Evolutionary conservation across 768 basidiomycete species (phyloP).

Genomic region (Mrakia blollopis): DNA sequence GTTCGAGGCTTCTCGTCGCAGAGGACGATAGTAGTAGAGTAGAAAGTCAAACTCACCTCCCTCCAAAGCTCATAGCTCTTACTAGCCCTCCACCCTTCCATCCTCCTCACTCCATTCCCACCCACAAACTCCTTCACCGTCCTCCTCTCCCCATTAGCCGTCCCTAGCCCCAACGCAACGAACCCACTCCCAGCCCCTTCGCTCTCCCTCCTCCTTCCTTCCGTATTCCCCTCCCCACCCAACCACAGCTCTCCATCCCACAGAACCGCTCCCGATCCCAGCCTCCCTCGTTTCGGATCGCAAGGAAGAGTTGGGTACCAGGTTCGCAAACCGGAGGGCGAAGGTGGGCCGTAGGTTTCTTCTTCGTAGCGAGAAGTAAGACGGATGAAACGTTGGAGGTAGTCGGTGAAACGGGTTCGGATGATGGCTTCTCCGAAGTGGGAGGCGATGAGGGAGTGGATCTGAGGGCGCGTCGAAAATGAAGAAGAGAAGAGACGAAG

Average conservation of each 20-base stretch:
- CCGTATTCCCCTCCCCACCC: slow-evolving; percentile 42
- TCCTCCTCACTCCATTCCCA: slow-evolving; percentile 51
- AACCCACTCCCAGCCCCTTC: background rate
- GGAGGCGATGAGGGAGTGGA: slow-evolving; percentile 76
- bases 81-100: slow-evolving; percentile 89
- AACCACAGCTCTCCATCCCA: slow-evolving; percentile 60
- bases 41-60: slow-evolving; percentile 50
- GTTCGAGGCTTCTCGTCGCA: background rate
- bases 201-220: slow-evolving; percentile 21
- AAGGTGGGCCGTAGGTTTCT: slow-evolving; percentile 54
- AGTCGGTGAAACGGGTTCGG: slow-evolving; percentile 83
- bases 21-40: no score
- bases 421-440: slow-evolving; percentile 89
- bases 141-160: slow-evolving; percentile 11
- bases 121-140: slow-evolving; percentile 26
- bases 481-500: background rate
- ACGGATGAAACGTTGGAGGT: slow-evolving; percentile 76
- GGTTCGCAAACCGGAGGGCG: slow-evolving; percentile 47
- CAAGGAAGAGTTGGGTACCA: slow-evolving; percentile 63
- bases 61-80: slow-evolving; percentile 69
- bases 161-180: no score
- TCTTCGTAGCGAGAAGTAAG: slow-evolving; percentile 90
- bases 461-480: slow-evolving; percentile 48
- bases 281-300: slow-evolving; percentile 35
- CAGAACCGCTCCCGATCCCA: slow-evolving; percentile 47